Base-by-base conservation (phyloP, 345 rosid genomes). In the Cardamine occulta region DNA sequence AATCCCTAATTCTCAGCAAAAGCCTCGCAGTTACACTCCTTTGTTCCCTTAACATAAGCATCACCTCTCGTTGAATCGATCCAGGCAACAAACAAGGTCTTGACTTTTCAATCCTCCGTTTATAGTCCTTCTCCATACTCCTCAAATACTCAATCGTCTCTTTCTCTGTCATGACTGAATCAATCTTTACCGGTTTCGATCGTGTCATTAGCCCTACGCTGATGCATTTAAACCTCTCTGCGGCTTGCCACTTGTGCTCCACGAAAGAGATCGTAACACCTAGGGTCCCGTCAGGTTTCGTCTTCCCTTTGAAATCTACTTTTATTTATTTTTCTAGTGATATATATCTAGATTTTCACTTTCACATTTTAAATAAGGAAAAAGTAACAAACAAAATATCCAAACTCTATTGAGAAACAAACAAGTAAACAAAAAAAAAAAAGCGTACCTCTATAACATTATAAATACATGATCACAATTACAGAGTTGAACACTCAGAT, bases 111-210 rank as follows among this genome's bases (percentile, higher is more conserved):
- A 91, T 91, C 80, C 91, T 84, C 81, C 77, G 81, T 80, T 83
- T 87, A 47, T 93, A 93, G 39, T 93, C 96, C 85, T 85, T 88
- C 84, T 93, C 98, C 66, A 83, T 93, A 34, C 66, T 87, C 71
- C 79, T 79, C 37, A 83, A 86, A 42, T 82, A 89, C 80, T 90
- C 97, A 54, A 88, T 15, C 82, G 80, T 86, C 85, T 91, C 97
- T 85, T 88, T 91, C 8, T 90, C 96, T 0, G 97, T 93, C 96
- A 89, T 89, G 62, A 89, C 97, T 0, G 85, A 32, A 60, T 93
- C 98, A 89, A 85, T 85, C 63, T 86, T 90, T 0, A 85, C 65
- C 6, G 91, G 93, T 66, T 89, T 90, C 2, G 95, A 80, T 56
- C 89, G 97, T 26, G 77, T 55, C 90, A 93, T 84, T 63, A 90